Percentiles rank a stretch among this genome's conserved stretches.
Conservation (phyloP, 371 early-diverging fungal species). For the Syncephalastrum contaminatum region DNA sequence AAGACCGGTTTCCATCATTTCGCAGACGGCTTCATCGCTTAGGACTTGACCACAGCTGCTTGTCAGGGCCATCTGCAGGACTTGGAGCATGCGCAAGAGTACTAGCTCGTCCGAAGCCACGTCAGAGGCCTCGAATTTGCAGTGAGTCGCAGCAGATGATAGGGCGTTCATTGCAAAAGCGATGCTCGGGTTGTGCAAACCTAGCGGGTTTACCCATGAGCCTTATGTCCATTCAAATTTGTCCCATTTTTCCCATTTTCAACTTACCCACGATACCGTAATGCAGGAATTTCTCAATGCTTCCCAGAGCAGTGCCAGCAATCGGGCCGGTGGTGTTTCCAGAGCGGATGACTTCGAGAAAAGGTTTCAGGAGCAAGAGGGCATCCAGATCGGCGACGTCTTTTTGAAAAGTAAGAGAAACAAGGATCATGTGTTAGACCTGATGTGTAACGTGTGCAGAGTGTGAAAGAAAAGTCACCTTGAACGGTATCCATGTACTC, state of each 20-base stretch:
- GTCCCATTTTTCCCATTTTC: background rate
- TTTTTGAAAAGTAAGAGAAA: constrained; percentile 2
- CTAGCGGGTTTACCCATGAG: constrained; percentile 24
- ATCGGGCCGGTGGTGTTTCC: constrained; percentile 95
- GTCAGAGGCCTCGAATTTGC: constrained; percentile 95
- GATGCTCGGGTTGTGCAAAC: constrained; percentile 67
- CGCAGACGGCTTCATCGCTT: constrained; percentile 92
- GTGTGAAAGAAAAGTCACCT: constrained; percentile 34
- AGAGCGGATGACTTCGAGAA: constrained; percentile 86
- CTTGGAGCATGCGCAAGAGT: constrained; percentile 81
- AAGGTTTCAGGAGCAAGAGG: constrained; percentile 79
- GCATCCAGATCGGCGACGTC: constrained; percentile 68
- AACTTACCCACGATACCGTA: constrained; percentile 81
- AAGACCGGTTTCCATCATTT: constrained; percentile 94
- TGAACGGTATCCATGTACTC: constrained; percentile 59
- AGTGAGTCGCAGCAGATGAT: constrained; percentile 84
- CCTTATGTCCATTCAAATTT: background rate
- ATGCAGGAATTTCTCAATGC: constrained; percentile 86
- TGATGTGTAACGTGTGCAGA: background rate
- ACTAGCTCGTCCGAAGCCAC: constrained; percentile 92
- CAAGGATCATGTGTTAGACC: background rate
- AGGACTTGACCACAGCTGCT: constrained; percentile 67
- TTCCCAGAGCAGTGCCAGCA: constrained; percentile 84
- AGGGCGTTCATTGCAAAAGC: constrained; percentile 70
- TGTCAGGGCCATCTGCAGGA: constrained; percentile 72